phyloP scores from a whole-genome alignment of 768 basidiomycete genomes.

The Gelatoporia subvermispora region DNA sequence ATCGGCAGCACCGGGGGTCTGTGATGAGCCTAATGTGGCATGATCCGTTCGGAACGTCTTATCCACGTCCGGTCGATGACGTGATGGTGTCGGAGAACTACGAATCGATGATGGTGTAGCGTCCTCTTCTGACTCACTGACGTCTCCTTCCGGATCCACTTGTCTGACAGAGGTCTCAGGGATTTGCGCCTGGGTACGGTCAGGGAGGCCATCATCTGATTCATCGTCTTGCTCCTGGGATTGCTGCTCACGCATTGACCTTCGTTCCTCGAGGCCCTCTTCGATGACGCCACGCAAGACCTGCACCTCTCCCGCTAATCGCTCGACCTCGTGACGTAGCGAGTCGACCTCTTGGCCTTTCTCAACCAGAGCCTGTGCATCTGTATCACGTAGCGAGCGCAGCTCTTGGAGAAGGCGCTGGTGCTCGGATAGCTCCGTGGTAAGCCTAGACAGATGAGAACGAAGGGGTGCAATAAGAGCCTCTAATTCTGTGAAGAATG shows the following conservation, averaged over 20 bases:
- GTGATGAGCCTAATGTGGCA: conserved; percentile 45
- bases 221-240: conserved; percentile 5
- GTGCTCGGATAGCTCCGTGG: conserved; percentile 74
- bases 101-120: conserved; percentile 5
- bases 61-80: conserved; percentile 28
- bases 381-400: conserved; percentile 56
- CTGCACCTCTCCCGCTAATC: conserved; percentile 80
- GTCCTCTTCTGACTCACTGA: conserved; percentile 14
- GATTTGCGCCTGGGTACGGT: too few species aligned
- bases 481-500: conserved; percentile 59
- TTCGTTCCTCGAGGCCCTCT: conserved; percentile 74
- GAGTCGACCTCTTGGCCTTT: conserved; percentile 64
- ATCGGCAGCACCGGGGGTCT: conserved; percentile 17
- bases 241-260: conserved; percentile 44
- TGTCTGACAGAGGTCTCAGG: neutral
- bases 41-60: conserved; percentile 49
- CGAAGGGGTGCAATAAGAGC: conserved; percentile 71
- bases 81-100: conserved; percentile 24
- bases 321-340: conserved; percentile 72
- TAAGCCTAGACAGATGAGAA: conserved; percentile 71
- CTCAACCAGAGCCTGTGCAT: conserved; percentile 49
- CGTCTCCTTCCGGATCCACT: conserved; percentile 14
- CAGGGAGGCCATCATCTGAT: neutral
- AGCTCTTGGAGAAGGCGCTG: conserved; percentile 65
- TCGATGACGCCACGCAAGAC: conserved; percentile 84